Percentiles rank a stretch among this genome's conserved stretches.
Conservation (phyloP, 2,329 filamentous ascomycete species). For the Akanthomyces dipterigenus region DNA sequence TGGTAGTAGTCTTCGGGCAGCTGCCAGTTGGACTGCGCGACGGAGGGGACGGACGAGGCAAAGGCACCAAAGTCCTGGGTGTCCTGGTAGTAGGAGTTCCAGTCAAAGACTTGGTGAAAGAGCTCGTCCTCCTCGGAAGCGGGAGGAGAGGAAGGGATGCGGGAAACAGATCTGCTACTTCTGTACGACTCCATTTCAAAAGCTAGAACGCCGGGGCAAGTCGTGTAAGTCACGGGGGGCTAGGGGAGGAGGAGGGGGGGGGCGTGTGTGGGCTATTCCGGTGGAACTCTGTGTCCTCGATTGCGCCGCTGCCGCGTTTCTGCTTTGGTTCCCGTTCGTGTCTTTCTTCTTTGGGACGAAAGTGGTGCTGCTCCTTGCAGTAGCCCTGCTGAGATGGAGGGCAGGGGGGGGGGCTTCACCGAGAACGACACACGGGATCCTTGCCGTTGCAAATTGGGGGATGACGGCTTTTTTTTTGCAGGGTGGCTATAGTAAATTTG, state of each 20-base stretch:
- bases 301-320: constrained; percentile 5
- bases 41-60: background rate
- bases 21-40: constrained; percentile 20
- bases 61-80: constrained; percentile 2
- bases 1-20: constrained; percentile 19
- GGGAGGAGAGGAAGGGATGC: constrained; percentile 21
- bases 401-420: background rate
- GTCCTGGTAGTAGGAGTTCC: constrained; percentile 25
- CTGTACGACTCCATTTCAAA: constrained; percentile 16
- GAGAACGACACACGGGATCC: constrained; percentile 8
- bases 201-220: constrained; percentile 16
- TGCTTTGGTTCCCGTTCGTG: constrained; percentile 14
- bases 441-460: constrained; percentile 1
- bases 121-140: constrained; percentile 28
- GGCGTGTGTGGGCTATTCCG: constrained; percentile 21
- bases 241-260: background rate
- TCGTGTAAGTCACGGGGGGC: constrained; percentile 30
- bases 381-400: background rate
- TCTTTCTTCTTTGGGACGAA: constrained; percentile 9
- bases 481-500: constrained; percentile 12
- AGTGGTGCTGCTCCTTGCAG: constrained; percentile 4
- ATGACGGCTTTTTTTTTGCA: constrained; percentile 2
- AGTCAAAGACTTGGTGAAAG: constrained; percentile 33
- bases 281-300: constrained; percentile 27
- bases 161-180: constrained; percentile 15